Evolutionary conservation across 2,329 filamentous ascomycete genomes (phyloP), one percentile per base, ranked within the genome.

Genomic region (Lachnellula suecica): DNA sequence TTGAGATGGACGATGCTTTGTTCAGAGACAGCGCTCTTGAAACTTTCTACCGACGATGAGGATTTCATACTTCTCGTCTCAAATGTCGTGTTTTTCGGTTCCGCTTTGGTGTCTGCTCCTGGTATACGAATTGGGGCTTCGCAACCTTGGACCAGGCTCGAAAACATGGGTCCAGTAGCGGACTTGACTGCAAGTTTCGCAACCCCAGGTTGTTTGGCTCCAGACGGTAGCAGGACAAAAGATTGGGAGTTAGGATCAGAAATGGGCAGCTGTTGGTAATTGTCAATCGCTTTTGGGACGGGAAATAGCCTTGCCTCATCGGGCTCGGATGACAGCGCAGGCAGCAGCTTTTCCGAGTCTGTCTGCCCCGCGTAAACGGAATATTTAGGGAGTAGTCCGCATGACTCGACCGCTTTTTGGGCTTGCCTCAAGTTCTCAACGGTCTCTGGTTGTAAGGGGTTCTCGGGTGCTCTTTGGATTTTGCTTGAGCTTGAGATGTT

Each of bases 401-500:
- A 38, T 6, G 34, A 29, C n/a, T 44, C 41, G 5, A 58, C 46
- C 22, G 50, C 43, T 37, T 54, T 20, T 17, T 52, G 48, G 13
- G 58, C 58, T 38, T 47, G 44, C 34, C 47, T 48, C 35, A 59
- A 24, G 44, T 25, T 53, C 9, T 43, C n/a, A 25, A 59, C 47
- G 10, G 58, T 59, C 19, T 54, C 52, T 13, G 52, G 51, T 35
- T 58, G 48, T 23, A 59, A 29, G 4, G 53, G 40, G 25, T 51
- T 47, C 25, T 56, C 47, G 1, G 52, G 41, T 10, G 23, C 17
- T 20, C 48, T 35, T 35, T 51, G 58, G 19, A 51, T 49, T 13
- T 54, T 56, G 44, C 48, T 49, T 8, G 55, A 52, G 23, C 50
- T 59, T 13, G 52, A 56, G 29, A 59, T 53, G 37, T 60, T 60